Percentiles rank a stretch among this genome's conserved stretches.
These are phyloP conservation scores for Cinnamomum chago DNA, from an alignment of 164 flowering plant genomes.

Conservation along the genomic window DNA sequence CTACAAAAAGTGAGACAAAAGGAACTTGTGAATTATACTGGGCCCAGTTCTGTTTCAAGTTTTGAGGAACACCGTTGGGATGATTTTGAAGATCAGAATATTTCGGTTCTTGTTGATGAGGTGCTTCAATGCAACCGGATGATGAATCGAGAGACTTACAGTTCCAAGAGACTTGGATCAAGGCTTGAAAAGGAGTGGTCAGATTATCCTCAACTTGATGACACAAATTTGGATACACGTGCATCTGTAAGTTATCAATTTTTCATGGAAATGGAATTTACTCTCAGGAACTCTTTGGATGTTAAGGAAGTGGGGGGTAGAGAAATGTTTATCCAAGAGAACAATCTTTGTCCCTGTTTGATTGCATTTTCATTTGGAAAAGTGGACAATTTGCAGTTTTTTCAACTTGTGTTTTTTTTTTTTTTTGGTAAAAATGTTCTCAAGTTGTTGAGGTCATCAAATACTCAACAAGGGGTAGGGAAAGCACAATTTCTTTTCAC, in stretches of 20 bases:
- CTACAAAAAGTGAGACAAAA: constrained; percentile 33
- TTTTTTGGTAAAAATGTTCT: no score
- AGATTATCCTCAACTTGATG: constrained; percentile 12
- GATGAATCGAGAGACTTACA: constrained; percentile 34
- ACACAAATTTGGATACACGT: constrained; percentile 15
- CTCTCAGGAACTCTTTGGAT: no score
- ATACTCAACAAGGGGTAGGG: no score
- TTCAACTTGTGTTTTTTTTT: no score
- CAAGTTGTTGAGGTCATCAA: no score
- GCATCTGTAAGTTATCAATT: constrained; percentile 13
- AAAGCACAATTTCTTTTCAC: no score
- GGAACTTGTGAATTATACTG: constrained; percentile 10
- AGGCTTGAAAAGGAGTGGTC: constrained; percentile 25
- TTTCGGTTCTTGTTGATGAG: constrained; percentile 60
- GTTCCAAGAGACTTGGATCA: constrained; percentile 24
- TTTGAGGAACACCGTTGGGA: constrained; percentile 51
- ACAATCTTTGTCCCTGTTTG: no score
- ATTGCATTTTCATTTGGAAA: no score
- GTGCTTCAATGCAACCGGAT: constrained; percentile 47
- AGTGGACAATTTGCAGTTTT: no score
- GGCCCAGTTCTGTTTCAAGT: constrained; percentile 22
- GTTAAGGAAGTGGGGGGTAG: no score
- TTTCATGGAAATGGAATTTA: constrained; percentile 14
- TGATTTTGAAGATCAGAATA: constrained; percentile 55
- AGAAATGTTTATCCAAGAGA: no score